Conservation (phyloP, 306 rosid species). For the Alnus glutinosa region DNA sequence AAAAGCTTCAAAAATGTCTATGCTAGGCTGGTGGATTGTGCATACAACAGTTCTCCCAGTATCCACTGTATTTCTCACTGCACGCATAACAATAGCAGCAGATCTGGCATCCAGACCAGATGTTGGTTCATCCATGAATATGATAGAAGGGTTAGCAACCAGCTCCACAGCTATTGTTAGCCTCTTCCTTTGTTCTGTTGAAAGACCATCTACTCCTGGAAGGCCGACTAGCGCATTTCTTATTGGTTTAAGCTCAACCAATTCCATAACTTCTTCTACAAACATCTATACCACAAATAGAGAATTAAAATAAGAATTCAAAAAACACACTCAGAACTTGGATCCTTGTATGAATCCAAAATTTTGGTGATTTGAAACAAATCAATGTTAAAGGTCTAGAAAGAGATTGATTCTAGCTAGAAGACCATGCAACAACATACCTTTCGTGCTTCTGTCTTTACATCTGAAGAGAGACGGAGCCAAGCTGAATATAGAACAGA, state of each 20-base stretch:
- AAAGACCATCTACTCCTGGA: slow-evolving; percentile 78
- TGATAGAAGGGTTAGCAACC: slow-evolving; percentile 88
- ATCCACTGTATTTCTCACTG: slow-evolving; percentile 80
- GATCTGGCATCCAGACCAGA: slow-evolving; percentile 94
- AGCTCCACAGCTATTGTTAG: slow-evolving; percentile 86
- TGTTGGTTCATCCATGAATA: slow-evolving; percentile 94
- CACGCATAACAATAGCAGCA: slow-evolving; percentile 91
- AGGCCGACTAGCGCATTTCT: slow-evolving; percentile 72
- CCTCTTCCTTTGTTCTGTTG: slow-evolving; percentile 87
- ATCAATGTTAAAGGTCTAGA: background rate
- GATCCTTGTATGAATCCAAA: background rate
- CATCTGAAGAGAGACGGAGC: slow-evolving; percentile 56
- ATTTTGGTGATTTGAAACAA: background rate
- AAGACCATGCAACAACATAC: slow-evolving; percentile 20
- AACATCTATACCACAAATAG: slow-evolving; percentile 40
- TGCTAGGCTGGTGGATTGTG: slow-evolving; percentile 93
- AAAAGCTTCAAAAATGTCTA: slow-evolving; percentile 82
- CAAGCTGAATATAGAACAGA: slow-evolving; percentile 66
- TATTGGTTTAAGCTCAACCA: slow-evolving; percentile 68
- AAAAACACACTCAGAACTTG: background rate
- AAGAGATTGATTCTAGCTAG: slow-evolving; percentile 1
- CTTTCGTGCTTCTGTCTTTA: slow-evolving; percentile 41
- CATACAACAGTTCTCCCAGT: slow-evolving; percentile 90
- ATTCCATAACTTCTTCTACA: slow-evolving; percentile 62
- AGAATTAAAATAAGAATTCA: background rate